Evolutionary conservation across 2,329 filamentous ascomycete genomes (phyloP).

Genomic region (Cladophialophora chaetospira): DNA sequence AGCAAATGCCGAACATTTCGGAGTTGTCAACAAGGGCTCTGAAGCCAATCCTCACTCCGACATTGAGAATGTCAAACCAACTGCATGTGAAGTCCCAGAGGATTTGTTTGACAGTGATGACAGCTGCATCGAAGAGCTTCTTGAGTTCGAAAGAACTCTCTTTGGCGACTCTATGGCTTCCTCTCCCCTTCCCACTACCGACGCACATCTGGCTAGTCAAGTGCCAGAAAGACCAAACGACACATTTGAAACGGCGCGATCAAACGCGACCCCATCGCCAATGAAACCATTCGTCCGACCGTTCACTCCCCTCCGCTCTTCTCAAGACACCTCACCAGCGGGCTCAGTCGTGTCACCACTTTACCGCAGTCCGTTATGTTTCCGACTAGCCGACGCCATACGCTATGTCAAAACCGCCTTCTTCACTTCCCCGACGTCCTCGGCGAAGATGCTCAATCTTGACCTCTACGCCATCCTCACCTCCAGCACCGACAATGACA

Average conservation of each 20-base stretch:
- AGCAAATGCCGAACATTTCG: neutral
- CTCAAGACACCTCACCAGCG: neutral
- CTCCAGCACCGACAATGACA: neutral
- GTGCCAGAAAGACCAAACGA: neutral
- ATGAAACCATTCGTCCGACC: conserved; percentile 8
- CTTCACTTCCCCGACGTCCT: neutral
- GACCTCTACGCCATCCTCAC: conserved; percentile 4
- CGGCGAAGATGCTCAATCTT: neutral
- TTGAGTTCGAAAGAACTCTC: conserved; percentile 7
- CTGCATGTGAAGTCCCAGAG: neutral
- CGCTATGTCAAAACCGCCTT: conserved; percentile 7
- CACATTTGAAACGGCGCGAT: neutral
- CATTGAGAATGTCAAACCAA: neutral
- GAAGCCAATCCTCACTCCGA: neutral
- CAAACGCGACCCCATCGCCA: neutral
- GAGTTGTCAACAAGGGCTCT: neutral
- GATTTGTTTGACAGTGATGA: conserved; percentile 10
- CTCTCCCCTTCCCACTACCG: neutral
- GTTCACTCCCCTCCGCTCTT: neutral
- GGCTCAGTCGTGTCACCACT: neutral
- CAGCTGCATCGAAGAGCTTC: neutral
- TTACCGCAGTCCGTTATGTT: neutral
- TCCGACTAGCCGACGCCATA: conserved; percentile 9
- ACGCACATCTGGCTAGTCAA: neutral
- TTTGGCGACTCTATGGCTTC: neutral